These are phyloP conservation scores for Polyporus tsugae DNA, from an alignment of 1,284 basidiomycete genomes.

Conservation along the genomic window DNA sequence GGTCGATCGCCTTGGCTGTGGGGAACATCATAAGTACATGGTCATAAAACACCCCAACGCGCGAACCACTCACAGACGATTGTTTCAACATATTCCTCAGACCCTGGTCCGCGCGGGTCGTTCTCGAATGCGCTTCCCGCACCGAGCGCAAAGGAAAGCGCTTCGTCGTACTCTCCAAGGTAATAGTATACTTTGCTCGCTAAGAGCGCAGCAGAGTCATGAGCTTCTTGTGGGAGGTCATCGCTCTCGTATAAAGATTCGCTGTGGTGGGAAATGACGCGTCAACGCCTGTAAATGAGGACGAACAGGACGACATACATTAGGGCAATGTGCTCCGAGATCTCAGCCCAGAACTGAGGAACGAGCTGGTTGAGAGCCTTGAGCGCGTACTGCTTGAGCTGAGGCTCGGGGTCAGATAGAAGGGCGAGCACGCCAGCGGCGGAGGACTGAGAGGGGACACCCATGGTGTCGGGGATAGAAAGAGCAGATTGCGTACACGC, in stretches of 20 bases:
- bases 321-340: constrained; percentile 89
- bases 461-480: constrained; percentile 51
- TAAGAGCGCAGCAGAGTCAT: constrained; percentile 86
- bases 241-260: constrained; percentile 90
- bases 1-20: constrained; percentile 92
- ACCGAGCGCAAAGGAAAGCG: constrained; percentile 90
- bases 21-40: background rate
- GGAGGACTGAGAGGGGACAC: constrained; percentile 74
- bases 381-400: constrained; percentile 92
- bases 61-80: constrained; percentile 78
- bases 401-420: constrained; percentile 85
- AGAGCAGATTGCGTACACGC: constrained; percentile 22
- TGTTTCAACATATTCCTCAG: constrained; percentile 92
- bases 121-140: constrained; percentile 88
- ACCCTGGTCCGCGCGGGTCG: constrained; percentile 67
- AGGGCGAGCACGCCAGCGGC: constrained; percentile 91
- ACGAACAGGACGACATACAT: constrained; percentile 67
- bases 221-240: constrained; percentile 74
- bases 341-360: constrained; percentile 96
- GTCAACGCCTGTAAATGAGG: constrained; percentile 26
- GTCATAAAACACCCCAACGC: background rate
- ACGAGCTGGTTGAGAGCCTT: constrained; percentile 84
- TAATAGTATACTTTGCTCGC: constrained; percentile 97
- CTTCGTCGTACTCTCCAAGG: constrained; percentile 93
- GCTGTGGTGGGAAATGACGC: constrained; percentile 51